Evolutionary conservation across 2,329 filamentous ascomycete species (phyloP).

Genomic region (Chrysosporium keratinophilum): DNA sequence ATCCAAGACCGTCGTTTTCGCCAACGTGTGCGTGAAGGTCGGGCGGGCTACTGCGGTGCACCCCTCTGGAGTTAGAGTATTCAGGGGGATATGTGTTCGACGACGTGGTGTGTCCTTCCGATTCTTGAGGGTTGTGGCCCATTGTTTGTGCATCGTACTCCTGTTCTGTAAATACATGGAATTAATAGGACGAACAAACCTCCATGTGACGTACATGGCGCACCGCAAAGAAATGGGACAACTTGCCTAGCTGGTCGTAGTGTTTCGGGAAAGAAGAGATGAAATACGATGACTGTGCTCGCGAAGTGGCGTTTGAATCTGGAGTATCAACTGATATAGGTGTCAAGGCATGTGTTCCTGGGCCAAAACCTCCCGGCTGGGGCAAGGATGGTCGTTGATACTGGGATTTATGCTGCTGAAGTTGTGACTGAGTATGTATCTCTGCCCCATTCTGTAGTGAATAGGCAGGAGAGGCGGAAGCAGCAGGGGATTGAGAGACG

Average conservation of each 20-base stretch:
- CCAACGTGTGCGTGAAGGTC: slow-evolving; percentile 12
- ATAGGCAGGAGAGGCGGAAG: slow-evolving; percentile 52
- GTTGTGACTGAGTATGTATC: slow-evolving; percentile 29
- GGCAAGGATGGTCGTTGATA: slow-evolving; percentile 1
- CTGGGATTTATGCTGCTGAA: slow-evolving; percentile 3
- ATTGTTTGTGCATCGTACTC: slow-evolving; percentile 89
- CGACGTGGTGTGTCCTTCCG: neutral
- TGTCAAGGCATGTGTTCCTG: slow-evolving; percentile 20
- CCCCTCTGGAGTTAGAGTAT: neutral
- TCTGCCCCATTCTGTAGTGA: slow-evolving; percentile 50
- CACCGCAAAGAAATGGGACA: slow-evolving; percentile 27
- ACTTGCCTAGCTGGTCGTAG: slow-evolving; percentile 90
- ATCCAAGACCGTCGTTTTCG: slow-evolving; percentile 35
- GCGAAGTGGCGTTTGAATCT: slow-evolving; percentile 20
- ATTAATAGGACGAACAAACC: slow-evolving; percentile 55
- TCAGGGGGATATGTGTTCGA: neutral
- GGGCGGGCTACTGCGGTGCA: neutral
- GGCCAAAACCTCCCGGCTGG: neutral
- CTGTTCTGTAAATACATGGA: slow-evolving; percentile 58
- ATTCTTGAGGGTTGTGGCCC: slow-evolving; percentile 25
- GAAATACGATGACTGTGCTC: slow-evolving; percentile 53
- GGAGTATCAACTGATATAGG: slow-evolving; percentile 30
- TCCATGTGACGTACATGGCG: slow-evolving; percentile 32
- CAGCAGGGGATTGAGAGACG: slow-evolving; percentile 48
- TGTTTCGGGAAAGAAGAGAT: slow-evolving; percentile 85